These are phyloP conservation scores for Calonectria hongkongensis DNA, from an alignment of 2,329 filamentous ascomycete genomes.

Conservation along the genomic window DNA sequence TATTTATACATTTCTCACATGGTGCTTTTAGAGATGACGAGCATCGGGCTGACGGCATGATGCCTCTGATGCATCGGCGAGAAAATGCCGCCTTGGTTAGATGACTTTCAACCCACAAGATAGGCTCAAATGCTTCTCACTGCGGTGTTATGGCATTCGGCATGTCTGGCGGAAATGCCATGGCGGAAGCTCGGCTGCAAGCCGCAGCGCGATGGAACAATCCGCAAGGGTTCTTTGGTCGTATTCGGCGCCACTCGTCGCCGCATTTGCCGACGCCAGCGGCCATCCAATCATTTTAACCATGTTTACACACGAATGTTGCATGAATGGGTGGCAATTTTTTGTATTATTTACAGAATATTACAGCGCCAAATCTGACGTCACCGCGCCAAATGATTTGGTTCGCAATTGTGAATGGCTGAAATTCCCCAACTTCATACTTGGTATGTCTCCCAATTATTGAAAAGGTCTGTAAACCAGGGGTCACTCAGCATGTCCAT, in stretches of 20 bases:
- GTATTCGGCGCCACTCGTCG: conserved; percentile 13
- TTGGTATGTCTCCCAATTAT: conserved; percentile 24
- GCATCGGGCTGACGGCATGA: conserved; percentile 18
- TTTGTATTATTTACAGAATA: not conserved
- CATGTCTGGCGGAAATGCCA: conserved; percentile 10
- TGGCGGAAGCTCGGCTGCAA: conserved; percentile 20
- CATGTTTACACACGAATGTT: conserved; percentile 5
- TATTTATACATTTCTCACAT: not conserved
- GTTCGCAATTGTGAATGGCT: not conserved
- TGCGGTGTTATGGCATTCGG: conserved; percentile 8
- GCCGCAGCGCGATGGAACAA: not conserved
- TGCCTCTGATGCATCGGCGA: not conserved
- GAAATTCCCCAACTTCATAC: conserved; percentile 21
- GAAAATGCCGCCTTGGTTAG: not conserved
- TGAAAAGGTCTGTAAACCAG: conserved; percentile 38
- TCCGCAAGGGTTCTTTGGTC: conserved; percentile 1
- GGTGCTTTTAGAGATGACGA: not conserved
- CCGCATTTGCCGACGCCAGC: conserved; percentile 17
- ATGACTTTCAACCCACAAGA: too few relatives aligned
- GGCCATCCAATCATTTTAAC: not conserved
- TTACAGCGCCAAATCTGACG: not conserved
- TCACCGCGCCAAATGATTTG: not conserved
- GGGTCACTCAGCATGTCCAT: conserved; percentile 40
- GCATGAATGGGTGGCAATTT: conserved; percentile 7
- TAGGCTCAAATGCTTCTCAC: not conserved